Evolutionary conservation across 2,329 filamentous ascomycete genomes (phyloP).

Genomic region (Pestalotiopsis fici): DNA sequence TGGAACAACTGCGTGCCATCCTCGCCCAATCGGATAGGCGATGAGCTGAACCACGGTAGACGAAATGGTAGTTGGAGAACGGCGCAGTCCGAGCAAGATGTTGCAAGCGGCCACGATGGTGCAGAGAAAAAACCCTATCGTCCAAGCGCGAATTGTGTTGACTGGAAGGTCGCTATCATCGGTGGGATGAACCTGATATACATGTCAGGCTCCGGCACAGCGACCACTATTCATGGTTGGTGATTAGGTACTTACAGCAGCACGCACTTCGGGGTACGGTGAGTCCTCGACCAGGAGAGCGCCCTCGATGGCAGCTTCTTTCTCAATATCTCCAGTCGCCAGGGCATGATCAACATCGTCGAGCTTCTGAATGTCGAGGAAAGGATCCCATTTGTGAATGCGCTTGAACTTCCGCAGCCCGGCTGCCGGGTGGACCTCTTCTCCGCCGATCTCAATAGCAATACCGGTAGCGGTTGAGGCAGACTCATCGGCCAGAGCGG

Average conservation of each 20-base stretch:
- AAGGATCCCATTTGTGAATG: constrained; percentile 65
- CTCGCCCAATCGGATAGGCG: constrained; percentile 48
- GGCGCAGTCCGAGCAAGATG: constrained; percentile 61
- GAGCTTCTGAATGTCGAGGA: constrained; percentile 62
- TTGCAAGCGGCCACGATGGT: constrained; percentile 64
- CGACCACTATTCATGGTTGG: not conserved
- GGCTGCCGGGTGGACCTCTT: not conserved
- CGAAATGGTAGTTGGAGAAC: constrained; percentile 59
- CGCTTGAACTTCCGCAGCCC: constrained; percentile 57
- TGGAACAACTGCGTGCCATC: constrained; percentile 2
- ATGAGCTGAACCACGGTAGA: constrained; percentile 65
- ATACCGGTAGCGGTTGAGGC: not conserved
- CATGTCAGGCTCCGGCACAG: not conserved
- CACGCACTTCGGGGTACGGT: constrained; percentile 67
- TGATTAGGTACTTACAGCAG: constrained; percentile 48
- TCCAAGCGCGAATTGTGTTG: constrained; percentile 67
- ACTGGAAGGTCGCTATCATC: constrained; percentile 49
- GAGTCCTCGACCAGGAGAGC: constrained; percentile 65
- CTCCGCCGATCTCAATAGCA: constrained; percentile 4
- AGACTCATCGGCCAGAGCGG: not conserved
- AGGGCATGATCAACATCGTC: constrained; percentile 62
- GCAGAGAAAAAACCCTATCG: constrained; percentile 60
- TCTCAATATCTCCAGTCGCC: constrained; percentile 53
- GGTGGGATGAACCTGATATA: constrained; percentile 15
- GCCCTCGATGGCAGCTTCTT: constrained; percentile 58